These are phyloP conservation scores for Yamadazyma kitorensis DNA, from an alignment of 805 yeast species.

Conservation along the genomic window DNA sequence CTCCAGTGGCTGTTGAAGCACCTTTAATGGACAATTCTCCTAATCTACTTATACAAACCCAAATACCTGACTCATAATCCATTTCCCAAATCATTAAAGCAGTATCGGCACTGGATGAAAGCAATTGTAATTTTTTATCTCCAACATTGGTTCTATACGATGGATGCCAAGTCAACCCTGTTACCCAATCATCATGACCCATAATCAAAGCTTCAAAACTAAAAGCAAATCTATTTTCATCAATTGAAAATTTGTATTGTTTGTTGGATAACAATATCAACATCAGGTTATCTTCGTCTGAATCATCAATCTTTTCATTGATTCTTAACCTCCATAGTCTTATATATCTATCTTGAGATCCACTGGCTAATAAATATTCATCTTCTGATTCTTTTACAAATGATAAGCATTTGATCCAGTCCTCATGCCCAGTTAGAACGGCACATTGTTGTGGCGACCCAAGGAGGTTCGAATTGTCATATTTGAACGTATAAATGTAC, in stretches of 20 bases:
- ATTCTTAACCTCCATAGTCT: constrained; percentile 79
- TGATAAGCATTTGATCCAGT: constrained; percentile 82
- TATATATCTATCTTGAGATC: constrained; percentile 90
- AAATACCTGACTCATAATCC: constrained; percentile 79
- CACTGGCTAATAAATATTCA: constrained; percentile 74
- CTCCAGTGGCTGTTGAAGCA: constrained; percentile 97
- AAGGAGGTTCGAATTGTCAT: constrained; percentile 14
- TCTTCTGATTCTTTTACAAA: constrained; percentile 50
- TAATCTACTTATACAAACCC: constrained; percentile 77
- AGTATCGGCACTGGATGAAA: constrained; percentile 91
- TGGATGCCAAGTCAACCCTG: constrained; percentile 81
- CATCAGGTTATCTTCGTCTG: constrained; percentile 52
- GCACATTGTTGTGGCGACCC: constrained; percentile 44
- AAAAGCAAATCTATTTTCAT: constrained; percentile 46
- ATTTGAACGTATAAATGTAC: constrained; percentile 49
- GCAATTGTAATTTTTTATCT: constrained; percentile 47
- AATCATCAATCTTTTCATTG: constrained; percentile 53
- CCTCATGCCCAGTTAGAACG: constrained; percentile 84
- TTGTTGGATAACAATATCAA: constrained; percentile 65
- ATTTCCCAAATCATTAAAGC: constrained; percentile 94
- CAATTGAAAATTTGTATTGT: constrained; percentile 56
- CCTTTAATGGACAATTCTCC: constrained; percentile 96
- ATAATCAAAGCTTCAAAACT: constrained; percentile 89
- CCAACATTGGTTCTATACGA: constrained; percentile 7
- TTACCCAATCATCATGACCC: constrained; percentile 99